Evolutionary conservation across 2,329 filamentous ascomycete species (phyloP).

Genomic region (Zymoseptoria passerinii): DNA sequence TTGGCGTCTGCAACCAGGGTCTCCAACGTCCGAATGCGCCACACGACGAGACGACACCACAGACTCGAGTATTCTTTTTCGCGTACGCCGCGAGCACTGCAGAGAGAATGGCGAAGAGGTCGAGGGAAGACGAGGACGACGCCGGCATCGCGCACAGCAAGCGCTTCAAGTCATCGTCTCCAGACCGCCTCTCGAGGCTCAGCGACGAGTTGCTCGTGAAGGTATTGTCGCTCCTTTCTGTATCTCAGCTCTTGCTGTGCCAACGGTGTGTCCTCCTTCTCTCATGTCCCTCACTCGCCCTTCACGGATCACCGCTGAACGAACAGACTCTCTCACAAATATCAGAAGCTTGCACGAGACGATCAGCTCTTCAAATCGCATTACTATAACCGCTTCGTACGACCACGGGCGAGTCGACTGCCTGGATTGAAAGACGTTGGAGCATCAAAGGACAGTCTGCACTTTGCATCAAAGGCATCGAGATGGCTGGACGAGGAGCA

Average conservation of each 20-base stretch:
- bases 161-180: constrained; percentile 32
- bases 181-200: constrained; percentile 61
- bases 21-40: background rate
- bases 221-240: constrained; percentile 68
- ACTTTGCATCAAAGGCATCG: constrained; percentile 48
- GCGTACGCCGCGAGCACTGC: background rate
- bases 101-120: constrained; percentile 33
- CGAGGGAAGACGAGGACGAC: constrained; percentile 24
- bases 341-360: constrained; percentile 65
- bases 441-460: constrained; percentile 32
- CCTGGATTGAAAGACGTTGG: constrained; percentile 51
- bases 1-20: background rate
- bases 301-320: constrained; percentile 29
- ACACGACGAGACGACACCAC: background rate
- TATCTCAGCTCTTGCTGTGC: constrained; percentile 57
- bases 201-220: constrained; percentile 85
- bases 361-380: constrained; percentile 84
- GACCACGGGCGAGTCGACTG: constrained; percentile 68
- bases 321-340: constrained; percentile 64
- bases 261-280: constrained; percentile 42
- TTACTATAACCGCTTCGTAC: constrained; percentile 81
- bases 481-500: constrained; percentile 56
- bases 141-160: constrained; percentile 33
- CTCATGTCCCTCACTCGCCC: background rate
- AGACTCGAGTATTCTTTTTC: background rate